Conservation (phyloP, 441 rosid species). For the Populus hybrid region DNA sequence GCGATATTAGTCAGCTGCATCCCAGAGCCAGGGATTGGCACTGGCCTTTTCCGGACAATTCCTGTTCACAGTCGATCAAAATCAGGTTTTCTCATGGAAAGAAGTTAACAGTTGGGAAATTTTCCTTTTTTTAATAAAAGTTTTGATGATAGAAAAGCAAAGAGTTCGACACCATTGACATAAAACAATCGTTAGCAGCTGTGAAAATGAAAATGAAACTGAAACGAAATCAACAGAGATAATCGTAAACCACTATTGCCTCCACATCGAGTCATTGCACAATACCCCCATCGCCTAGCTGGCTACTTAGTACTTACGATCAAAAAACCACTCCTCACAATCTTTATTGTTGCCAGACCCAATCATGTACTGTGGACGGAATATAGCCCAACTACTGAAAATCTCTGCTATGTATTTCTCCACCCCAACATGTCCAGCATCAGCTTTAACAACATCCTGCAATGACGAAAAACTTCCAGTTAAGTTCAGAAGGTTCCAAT, state of each 20-base stretch:
- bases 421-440: slow-evolving; percentile 75
- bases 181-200: background rate
- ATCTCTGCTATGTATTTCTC: slow-evolving; percentile 76
- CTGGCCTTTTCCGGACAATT: slow-evolving; percentile 74
- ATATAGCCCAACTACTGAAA: slow-evolving; percentile 56
- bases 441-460: slow-evolving; percentile 75
- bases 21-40: slow-evolving; percentile 92
- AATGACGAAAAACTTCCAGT: slow-evolving; percentile 14
- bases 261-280: background rate
- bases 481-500: background rate
- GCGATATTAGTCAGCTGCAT: slow-evolving; percentile 81
- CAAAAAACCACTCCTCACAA: slow-evolving; percentile 97
- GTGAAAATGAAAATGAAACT: no score
- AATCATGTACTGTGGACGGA: slow-evolving; percentile 92
- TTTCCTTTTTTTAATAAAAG: no score
- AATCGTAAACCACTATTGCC: background rate
- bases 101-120: background rate
- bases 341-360: slow-evolving; percentile 98
- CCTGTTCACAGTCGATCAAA: slow-evolving; percentile 36
- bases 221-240: background rate
- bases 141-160: background rate
- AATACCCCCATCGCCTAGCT: background rate
- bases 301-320: slow-evolving; percentile 42
- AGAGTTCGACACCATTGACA: background rate
- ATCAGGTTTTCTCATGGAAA: background rate